These are phyloP conservation scores for Proliferodiscus dingleyae DNA, from an alignment of 2,329 filamentous ascomycete genomes.

Conservation along the genomic window DNA sequence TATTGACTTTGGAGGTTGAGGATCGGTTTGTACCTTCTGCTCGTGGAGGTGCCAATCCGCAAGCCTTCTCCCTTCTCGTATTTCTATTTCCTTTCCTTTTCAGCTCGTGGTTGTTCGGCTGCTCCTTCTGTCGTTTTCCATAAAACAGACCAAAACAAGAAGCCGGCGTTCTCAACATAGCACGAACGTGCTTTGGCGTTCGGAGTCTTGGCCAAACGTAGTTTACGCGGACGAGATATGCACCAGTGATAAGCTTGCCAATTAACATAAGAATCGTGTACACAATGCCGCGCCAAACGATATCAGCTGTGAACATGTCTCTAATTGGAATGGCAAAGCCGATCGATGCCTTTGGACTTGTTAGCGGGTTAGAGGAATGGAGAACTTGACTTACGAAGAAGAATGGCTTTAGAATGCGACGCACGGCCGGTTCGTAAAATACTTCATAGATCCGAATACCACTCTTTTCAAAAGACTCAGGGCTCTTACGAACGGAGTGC, in stretches of 20 bases:
- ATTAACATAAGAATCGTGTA: constrained; percentile 67
- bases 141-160: not conserved
- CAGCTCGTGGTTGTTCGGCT: not conserved
- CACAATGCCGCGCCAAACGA: constrained; percentile 67
- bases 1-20: constrained; percentile 30
- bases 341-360: constrained; percentile 44
- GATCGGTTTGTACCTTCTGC: not conserved
- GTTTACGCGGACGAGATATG: constrained; percentile 46
- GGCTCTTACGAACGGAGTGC: not conserved
- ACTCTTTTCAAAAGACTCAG: not conserved
- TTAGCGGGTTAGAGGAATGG: constrained; percentile 13
- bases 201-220: not conserved
- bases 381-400: constrained; percentile 52
- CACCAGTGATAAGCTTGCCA: constrained; percentile 55
- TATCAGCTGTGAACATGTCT: constrained; percentile 55
- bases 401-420: constrained; percentile 59
- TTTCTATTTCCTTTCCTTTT: not conserved
- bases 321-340: constrained; percentile 74
- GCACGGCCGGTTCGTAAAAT: constrained; percentile 37
- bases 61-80: not conserved
- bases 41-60: not conserved
- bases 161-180: not conserved
- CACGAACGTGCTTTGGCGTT: not conserved
- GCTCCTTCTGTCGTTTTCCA: not conserved
- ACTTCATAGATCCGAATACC: constrained; percentile 29